Base-by-base conservation (phyloP, 2,329 filamentous ascomycete genomes). In the Esteya vermicola region DNA sequence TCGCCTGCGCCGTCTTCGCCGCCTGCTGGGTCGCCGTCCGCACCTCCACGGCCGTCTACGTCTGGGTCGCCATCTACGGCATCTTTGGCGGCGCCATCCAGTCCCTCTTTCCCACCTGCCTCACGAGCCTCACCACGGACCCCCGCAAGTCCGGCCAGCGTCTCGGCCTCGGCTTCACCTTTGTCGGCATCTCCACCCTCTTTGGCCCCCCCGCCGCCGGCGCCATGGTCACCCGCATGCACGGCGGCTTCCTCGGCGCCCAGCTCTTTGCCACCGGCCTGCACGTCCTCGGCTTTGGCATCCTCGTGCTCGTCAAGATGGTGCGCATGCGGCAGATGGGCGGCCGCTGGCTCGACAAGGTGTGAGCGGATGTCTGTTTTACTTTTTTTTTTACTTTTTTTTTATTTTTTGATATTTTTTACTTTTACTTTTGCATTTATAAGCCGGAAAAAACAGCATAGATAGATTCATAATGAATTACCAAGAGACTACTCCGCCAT, bases 201-300 rank as follows among this genome's bases (percentile, higher is more conserved):
- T 70, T 65, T 4, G 71, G 72, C 0, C 64, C 70, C 5, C 68
- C 71, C 1, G 68, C 74, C 43, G 68, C 63, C 3, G 71, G 70
- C 4, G 65, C 63, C 3, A 51, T 75, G 46, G 60, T 75, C 19
- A 52, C 66, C 43, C 54, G 49, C 10, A 57, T 61, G 20, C 46
- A 56, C 10, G 68, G 68, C 0, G 48, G 54, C 8, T 74, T 68
- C 50, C 43, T 67, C 27, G 66, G 65, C 48, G 64, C 67, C 14
- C 68, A 73, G 53, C 58, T 67, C 42, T 72, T 68, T 51, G 62
- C 67, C 32, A 69, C 62, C 0, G 50, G 54, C 38, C 54, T 57
- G 13, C 54, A 72, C 41, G 43, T 67, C 16, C 48, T 61, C 6
- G 48, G 47, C 4, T 21, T 27, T 6, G 18, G 9, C 13, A 18